phyloP scores from a whole-genome alignment of 352 stramenopile genomes.

The Pythium brassicae region DNA sequence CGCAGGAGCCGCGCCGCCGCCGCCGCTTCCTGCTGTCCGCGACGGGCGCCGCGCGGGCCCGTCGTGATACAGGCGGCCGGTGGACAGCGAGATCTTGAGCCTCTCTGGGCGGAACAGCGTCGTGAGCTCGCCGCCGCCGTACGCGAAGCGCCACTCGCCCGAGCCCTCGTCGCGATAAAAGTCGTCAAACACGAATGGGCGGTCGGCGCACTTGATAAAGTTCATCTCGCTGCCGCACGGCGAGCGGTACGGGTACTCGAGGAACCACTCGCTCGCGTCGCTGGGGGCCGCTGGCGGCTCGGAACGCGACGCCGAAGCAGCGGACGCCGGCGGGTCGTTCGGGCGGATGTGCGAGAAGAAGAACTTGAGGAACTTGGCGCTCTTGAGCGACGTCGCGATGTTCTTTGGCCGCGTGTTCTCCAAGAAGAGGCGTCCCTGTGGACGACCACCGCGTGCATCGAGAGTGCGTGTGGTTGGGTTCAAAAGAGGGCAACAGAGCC shows the following conservation, averaged over 20 bases:
- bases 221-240: conserved; percentile 84
- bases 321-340: conserved; percentile 20
- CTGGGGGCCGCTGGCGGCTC: neutral
- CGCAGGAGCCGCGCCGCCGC: no score
- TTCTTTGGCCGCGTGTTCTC: conserved; percentile 82
- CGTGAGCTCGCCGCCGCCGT: conserved; percentile 48
- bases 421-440: conserved; percentile 63
- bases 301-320: no score
- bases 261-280: conserved; percentile 29
- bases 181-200: conserved; percentile 71
- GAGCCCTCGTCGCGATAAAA: conserved; percentile 23
- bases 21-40: neutral
- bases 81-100: conserved; percentile 60
- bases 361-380: conserved; percentile 75
- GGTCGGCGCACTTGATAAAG: conserved; percentile 84
- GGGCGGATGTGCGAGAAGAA: conserved; percentile 70
- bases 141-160: conserved; percentile 38
- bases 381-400: conserved; percentile 82
- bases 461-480: neutral
- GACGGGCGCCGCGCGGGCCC: conserved; percentile 10
- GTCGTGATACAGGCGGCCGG: conserved; percentile 69
- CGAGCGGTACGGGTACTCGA: conserved; percentile 70
- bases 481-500: no score
- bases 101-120: conserved; percentile 50
- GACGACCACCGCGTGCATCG: neutral